Evolutionary conservation across 306 rosid genomes (phyloP), one percentile per base, ranked within the genome.

Genomic region (Gastrolobium villosum): DNA sequence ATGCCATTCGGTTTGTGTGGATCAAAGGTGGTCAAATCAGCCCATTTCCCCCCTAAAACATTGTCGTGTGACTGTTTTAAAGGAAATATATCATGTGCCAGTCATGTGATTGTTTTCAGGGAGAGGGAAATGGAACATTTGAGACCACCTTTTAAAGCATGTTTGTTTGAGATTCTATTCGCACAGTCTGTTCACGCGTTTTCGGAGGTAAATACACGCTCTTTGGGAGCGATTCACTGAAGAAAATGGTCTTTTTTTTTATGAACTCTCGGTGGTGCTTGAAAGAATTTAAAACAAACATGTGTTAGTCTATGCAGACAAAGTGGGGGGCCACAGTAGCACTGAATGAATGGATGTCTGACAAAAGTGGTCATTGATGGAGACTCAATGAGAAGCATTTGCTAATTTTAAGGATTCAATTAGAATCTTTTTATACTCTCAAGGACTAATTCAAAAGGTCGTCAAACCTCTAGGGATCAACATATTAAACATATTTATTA

Each of bases 331-430:
- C 57, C 64, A 52, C 41, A 37, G 28, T 10, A 64, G 50, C n/a
- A 30, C 45, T 53, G 74, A 65, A 65, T 52, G 65, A 65, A 76
- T 53, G 45, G 31, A 50, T 76, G 75, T n/a, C 20, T 31, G 37
- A 53, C 43, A 52, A 39, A 44, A 54, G 30, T 77, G 7, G n/a
- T 65, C 26, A 31, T 1, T 1, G 1, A 48, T 48, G 79, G 61
- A 15, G 48, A 35, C 39, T 32, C 57, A 11, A 9, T 49, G 41
- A 75, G 41, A 59, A 50, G 8, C 59, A 45, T 48, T 35, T 49
- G 61, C 15, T 30, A 14, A 45, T 48, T 62, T 35, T 75, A 15
- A 48, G 50, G 50, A 11, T 39, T 44, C 62, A 62, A 10, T 74
- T 75, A 34, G 61, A 62, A 46, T 20, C 13, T 50, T 20, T 43